phyloP scores from a whole-genome alignment of 1,284 basidiomycete species.

The Ganoderma sp. region DNA sequence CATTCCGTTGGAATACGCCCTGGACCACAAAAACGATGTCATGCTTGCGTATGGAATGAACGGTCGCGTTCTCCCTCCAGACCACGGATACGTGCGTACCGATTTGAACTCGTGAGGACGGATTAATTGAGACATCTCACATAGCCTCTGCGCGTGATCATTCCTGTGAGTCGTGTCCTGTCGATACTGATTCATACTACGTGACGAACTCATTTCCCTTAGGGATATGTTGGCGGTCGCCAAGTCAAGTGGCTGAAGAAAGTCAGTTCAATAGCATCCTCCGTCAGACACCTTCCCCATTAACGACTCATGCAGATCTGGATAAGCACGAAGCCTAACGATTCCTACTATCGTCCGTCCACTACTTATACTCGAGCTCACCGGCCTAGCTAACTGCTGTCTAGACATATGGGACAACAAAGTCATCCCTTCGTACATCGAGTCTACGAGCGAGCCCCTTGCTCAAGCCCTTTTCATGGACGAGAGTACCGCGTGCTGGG shows the following conservation, averaged over 20 bases:
- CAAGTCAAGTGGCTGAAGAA: constrained; percentile 38
- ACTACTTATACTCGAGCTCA: background rate
- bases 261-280: constrained; percentile 16
- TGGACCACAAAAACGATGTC: constrained; percentile 36
- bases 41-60: constrained; percentile 37
- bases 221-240: constrained; percentile 37
- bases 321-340: constrained; percentile 33
- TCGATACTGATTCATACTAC: too few species aligned
- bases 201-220: background rate
- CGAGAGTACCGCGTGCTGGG: constrained; percentile 34
- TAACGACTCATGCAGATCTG: constrained; percentile 24
- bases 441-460: constrained; percentile 31
- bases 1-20: constrained; percentile 34
- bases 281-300: background rate
- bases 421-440: constrained; percentile 35
- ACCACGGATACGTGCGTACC: constrained; percentile 35
- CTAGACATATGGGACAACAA: constrained; percentile 36
- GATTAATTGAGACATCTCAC: background rate
- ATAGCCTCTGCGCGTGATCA: constrained; percentile 34
- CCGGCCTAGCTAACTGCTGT: background rate
- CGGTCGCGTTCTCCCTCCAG: constrained; percentile 35
- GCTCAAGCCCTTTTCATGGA: constrained; percentile 30
- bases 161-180: constrained; percentile 26
- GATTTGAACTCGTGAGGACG: background rate
- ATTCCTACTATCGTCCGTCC: constrained; percentile 33